Evolutionary conservation across 768 basidiomycete genomes (phyloP).

Genomic region (Naganishia kalamii): DNA sequence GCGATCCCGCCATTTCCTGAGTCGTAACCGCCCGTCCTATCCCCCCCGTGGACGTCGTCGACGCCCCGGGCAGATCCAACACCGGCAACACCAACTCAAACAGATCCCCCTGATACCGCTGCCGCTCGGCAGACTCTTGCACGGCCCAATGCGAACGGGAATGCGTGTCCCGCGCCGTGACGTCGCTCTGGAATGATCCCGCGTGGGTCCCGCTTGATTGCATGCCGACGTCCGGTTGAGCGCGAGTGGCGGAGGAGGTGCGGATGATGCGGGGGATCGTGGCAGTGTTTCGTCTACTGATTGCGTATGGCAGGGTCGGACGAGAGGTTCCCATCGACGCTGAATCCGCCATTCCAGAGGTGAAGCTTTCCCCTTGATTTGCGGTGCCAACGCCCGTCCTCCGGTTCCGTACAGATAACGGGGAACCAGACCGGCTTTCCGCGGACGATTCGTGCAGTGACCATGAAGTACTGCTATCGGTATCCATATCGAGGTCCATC

Average conservation of each 20-base stretch:
- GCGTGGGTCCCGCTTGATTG: not conserved
- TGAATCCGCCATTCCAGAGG: not conserved
- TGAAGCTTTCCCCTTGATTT: not conserved
- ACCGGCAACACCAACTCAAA: constrained; percentile 5
- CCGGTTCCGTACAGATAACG: not conserved
- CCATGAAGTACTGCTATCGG: constrained; percentile 3
- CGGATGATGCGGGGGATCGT: not conserved
- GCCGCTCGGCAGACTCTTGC: constrained; percentile 1
- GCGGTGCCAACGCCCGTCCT: not conserved
- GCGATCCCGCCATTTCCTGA: not conserved
- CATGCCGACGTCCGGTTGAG: not conserved
- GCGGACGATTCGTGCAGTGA: not conserved
- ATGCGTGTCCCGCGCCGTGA: not conserved
- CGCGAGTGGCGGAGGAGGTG: not conserved
- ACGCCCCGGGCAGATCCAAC: not conserved
- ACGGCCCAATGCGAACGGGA: constrained; percentile 14
- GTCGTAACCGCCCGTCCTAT: not conserved
- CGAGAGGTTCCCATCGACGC: not conserved
- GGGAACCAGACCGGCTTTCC: not conserved
- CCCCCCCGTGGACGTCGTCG: not conserved
- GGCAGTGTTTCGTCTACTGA: constrained; percentile 1
- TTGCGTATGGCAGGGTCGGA: not conserved
- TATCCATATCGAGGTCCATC: constrained; percentile 5
- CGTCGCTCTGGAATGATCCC: not conserved
- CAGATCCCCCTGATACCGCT: constrained; percentile 7